phyloP scores from a whole-genome alignment of 495 filamentous ascomycete genomes.

The Podospora bellae-mahoneyi region DNA sequence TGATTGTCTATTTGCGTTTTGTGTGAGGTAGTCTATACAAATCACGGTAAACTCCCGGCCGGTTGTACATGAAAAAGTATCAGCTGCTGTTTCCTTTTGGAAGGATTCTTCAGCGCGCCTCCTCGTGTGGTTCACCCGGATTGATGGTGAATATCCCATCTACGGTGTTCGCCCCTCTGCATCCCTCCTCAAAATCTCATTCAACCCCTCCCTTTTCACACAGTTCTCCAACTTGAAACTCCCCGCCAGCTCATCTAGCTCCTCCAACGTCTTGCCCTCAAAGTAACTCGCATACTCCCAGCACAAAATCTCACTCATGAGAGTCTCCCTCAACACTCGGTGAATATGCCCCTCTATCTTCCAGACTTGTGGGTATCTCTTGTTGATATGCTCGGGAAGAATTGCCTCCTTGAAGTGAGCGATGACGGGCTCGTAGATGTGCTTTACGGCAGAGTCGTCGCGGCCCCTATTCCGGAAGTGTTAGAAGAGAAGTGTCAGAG shows the following conservation, averaged over 20 bases:
- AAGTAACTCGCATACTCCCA: conserved; percentile 60
- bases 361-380: conserved; percentile 56
- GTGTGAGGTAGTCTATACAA: too few relatives aligned
- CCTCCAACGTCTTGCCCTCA: conserved; percentile 47
- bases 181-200: conserved; percentile 46
- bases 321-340: conserved; percentile 51
- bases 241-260: conserved; percentile 55
- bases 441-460: conserved; percentile 29
- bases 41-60: too few relatives aligned
- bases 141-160: too few relatives aligned
- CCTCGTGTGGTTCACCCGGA: too few relatives aligned
- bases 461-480: conserved; percentile 38
- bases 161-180: not conserved
- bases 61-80: too few relatives aligned
- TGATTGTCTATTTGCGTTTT: too few relatives aligned
- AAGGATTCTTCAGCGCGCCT: too few relatives aligned
- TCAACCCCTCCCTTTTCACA: conserved; percentile 53
- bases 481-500: not conserved
- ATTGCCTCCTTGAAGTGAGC: conserved; percentile 24
- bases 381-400: conserved; percentile 30
- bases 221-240: conserved; percentile 59
- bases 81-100: too few relatives aligned
- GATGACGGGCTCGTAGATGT: conserved; percentile 35
- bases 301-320: conserved; percentile 50
- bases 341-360: conserved; percentile 54